These are phyloP conservation scores for Pistacia vera DNA, from an alignment of 345 rosid species.

Conservation along the genomic window DNA sequence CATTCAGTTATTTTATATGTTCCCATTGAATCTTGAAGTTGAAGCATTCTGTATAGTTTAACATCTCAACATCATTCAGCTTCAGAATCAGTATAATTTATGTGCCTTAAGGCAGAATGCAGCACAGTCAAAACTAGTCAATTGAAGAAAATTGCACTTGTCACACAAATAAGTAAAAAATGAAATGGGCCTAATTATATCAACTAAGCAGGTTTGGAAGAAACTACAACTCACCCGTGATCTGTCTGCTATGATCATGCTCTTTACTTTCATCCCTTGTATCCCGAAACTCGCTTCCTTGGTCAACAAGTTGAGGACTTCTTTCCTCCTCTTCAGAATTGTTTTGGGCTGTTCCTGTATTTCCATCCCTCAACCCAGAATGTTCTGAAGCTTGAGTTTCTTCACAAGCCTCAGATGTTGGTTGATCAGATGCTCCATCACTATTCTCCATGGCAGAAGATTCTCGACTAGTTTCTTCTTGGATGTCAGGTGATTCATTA, in stretches of 20 bases:
- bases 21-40: background rate
- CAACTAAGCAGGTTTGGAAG: background rate
- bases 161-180: background rate
- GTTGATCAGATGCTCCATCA: slow-evolving; percentile 27
- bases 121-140: background rate
- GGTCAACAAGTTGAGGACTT: slow-evolving; percentile 21
- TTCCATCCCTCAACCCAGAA: slow-evolving; percentile 28
- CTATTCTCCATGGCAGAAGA: slow-evolving; percentile 16
- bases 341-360: background rate
- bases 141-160: background rate
- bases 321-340: slow-evolving; percentile 21
- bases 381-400: slow-evolving; percentile 22
- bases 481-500: slow-evolving; percentile 31
- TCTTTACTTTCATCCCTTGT: slow-evolving; percentile 18
- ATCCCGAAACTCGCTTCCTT: slow-evolving; percentile 12
- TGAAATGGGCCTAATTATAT: background rate
- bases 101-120: background rate
- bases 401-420: slow-evolving; percentile 23
- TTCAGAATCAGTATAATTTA: slow-evolving; percentile 4
- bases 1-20: background rate
- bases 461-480: slow-evolving; percentile 28
- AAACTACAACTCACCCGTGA: slow-evolving; percentile 28
- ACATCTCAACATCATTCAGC: background rate
- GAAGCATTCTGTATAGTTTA: background rate
- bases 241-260: slow-evolving; percentile 18